Evolutionary conservation across 441 rosid genomes (phyloP).

Genomic region (Populus hybrid): DNA sequence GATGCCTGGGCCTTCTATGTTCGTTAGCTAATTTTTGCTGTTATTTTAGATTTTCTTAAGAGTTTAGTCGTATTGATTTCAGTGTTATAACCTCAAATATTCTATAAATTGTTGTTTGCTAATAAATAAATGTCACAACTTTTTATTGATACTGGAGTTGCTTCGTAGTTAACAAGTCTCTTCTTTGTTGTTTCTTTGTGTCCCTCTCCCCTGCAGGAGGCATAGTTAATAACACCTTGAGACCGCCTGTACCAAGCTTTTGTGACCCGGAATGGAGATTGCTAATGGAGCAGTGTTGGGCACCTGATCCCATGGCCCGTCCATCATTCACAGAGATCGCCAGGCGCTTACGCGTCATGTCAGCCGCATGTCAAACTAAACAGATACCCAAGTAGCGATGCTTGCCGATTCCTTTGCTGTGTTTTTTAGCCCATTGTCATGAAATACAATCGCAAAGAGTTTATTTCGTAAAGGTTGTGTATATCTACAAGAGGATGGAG

Average conservation of each 20-base stretch:
- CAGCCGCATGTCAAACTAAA: slow-evolving; percentile 48
- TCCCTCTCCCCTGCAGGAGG: slow-evolving; percentile 49
- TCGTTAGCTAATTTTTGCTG: background rate
- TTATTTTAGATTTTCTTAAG: background rate
- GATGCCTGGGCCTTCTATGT: background rate
- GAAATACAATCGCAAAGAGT: background rate
- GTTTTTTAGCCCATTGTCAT: background rate
- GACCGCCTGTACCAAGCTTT: slow-evolving; percentile 59
- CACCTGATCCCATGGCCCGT: slow-evolving; percentile 66
- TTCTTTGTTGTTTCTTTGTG: background rate
- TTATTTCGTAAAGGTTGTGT: slow-evolving; percentile 12
- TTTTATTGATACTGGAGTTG: background rate
- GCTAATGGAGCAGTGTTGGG: slow-evolving; percentile 82
- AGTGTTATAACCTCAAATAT: background rate
- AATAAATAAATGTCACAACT: background rate
- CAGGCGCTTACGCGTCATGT: slow-evolving; percentile 56
- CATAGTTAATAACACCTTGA: slow-evolving; percentile 68
- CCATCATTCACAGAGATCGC: slow-evolving; percentile 80
- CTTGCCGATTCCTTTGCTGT: background rate
- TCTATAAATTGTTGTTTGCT: background rate
- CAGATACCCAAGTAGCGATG: slow-evolving; percentile 13
- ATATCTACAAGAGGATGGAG: slow-evolving; percentile 8
- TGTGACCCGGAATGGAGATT: slow-evolving; percentile 72
- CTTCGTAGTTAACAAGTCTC: background rate
- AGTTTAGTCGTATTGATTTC: background rate